Evolutionary conservation across 176 grass and related monocot genomes (phyloP).

Genomic region (Tillandsia fasciculata): DNA sequence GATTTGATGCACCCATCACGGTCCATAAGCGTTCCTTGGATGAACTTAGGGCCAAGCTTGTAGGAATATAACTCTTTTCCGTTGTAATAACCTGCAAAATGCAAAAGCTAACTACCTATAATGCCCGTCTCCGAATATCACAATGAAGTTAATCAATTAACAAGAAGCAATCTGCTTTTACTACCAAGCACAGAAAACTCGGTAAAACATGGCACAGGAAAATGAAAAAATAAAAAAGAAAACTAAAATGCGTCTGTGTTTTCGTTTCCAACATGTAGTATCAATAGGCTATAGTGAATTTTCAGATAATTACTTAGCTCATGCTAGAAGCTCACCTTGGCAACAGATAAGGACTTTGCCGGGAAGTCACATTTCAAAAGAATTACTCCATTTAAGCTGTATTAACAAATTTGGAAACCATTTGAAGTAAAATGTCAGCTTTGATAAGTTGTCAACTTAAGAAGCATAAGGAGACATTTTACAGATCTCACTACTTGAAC

Average conservation of each 20-base stretch:
- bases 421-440: background rate
- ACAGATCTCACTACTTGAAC: slow-evolving; percentile 3
- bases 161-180: background rate
- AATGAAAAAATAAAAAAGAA: too few species aligned
- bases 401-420: slow-evolving; percentile 9
- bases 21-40: slow-evolving; percentile 46
- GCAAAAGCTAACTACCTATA: background rate
- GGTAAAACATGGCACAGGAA: too few species aligned
- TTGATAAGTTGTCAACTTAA: background rate
- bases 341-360: slow-evolving; percentile 46
- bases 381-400: slow-evolving; percentile 70
- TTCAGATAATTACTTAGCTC: background rate
- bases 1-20: slow-evolving; percentile 82
- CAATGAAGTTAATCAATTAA: background rate
- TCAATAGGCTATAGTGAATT: background rate
- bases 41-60: slow-evolving; percentile 48
- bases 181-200: too few species aligned
- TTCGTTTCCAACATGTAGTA: background rate
- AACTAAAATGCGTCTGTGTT: too few species aligned
- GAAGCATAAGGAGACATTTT: background rate
- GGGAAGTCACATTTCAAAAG: slow-evolving; percentile 61
- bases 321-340: slow-evolving; percentile 34
- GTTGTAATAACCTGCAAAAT: slow-evolving; percentile 44
- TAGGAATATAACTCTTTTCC: slow-evolving; percentile 72
- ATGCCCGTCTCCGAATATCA: background rate